Percentiles rank a stretch among this genome's conserved stretches.
Evolutionary conservation across 2,329 filamentous ascomycete genomes (phyloP).

Genomic region (Byssochlamys sp.): DNA sequence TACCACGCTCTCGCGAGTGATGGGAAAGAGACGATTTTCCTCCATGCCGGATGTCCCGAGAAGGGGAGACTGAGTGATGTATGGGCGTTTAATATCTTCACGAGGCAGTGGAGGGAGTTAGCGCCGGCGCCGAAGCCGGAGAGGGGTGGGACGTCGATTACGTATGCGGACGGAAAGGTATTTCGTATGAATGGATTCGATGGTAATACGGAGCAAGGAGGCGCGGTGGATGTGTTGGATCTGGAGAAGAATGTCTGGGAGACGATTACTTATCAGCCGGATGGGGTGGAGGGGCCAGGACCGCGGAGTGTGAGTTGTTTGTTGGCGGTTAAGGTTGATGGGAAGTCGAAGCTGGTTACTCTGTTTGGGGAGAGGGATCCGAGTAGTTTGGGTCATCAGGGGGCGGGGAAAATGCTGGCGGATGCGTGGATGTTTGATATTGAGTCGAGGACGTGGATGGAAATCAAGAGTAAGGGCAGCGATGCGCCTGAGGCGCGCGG

Average conservation of each 20-base stretch:
- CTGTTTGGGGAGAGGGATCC: conserved; percentile 48
- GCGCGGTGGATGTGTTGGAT: conserved; percentile 56
- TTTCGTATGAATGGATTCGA: conserved; percentile 77
- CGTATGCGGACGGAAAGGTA: conserved; percentile 53
- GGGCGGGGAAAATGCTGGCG: conserved; percentile 47
- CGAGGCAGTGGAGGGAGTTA: conserved; percentile 57
- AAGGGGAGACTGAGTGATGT: conserved; percentile 57
- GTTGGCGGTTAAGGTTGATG: conserved; percentile 30
- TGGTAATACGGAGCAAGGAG: conserved; percentile 59
- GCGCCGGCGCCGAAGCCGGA: conserved; percentile 57
- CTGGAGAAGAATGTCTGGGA: conserved; percentile 32
- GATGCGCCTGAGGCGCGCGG: conserved; percentile 36
- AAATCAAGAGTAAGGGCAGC: conserved; percentile 16
- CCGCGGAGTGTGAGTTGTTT: conserved; percentile 43
- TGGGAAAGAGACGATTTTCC: conserved; percentile 58
- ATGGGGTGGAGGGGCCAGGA: conserved; percentile 38
- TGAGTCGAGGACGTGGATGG: conserved; percentile 22
- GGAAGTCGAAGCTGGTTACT: conserved; percentile 36
- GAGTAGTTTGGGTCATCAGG: conserved; percentile 43
- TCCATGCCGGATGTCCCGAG: conserved; percentile 66
- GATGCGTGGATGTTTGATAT: conserved; percentile 44
- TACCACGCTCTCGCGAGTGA: conserved; percentile 57
- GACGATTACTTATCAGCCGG: conserved; percentile 19
- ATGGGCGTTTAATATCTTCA: conserved; percentile 65
- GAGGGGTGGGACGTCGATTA: conserved; percentile 59